Evolutionary conservation across 2,329 filamentous ascomycete species (phyloP).

Genomic region (Calonectria leucothoes): DNA sequence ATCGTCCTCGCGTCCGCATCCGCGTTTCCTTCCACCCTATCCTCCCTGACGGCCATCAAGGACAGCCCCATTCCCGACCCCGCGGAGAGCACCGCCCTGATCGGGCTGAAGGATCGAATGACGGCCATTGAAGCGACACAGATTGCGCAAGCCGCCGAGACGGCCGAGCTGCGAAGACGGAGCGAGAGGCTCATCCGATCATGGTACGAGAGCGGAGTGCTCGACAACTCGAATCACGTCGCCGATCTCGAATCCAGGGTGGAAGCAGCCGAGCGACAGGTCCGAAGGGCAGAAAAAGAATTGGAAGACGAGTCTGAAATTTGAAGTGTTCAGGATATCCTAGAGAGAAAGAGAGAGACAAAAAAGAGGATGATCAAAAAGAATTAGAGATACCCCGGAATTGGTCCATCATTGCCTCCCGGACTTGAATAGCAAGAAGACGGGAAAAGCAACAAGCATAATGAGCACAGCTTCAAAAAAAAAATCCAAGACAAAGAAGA

Average conservation of each 20-base stretch:
- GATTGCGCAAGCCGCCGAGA: constrained; percentile 69
- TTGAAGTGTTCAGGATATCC: constrained; percentile 21
- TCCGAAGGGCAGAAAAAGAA: constrained; percentile 71
- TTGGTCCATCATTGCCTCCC: not conserved
- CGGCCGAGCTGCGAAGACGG: constrained; percentile 70
- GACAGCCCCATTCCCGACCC: constrained; percentile 69
- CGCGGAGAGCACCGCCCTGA: constrained; percentile 65
- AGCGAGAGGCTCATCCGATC: constrained; percentile 72
- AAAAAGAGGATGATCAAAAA: not conserved
- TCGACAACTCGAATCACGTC: constrained; percentile 76
- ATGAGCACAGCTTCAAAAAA: not conserved
- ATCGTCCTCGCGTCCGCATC: constrained; percentile 68
- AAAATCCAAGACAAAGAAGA: not conserved
- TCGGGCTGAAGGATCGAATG: constrained; percentile 71
- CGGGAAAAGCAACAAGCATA: constrained; percentile 6
- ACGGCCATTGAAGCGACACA: constrained; percentile 71
- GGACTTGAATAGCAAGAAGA: not conserved
- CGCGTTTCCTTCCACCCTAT: constrained; percentile 66
- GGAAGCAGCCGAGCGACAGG: constrained; percentile 71
- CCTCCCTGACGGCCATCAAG: constrained; percentile 66
- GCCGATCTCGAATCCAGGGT: constrained; percentile 78
- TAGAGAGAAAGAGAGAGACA: no score
- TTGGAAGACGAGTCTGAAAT: constrained; percentile 40
- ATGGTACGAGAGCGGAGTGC: constrained; percentile 81
- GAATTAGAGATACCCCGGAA: not conserved